phyloP scores from a whole-genome alignment of 169 alveolate genomes.

The Cryptosporidium andersoni region DNA sequence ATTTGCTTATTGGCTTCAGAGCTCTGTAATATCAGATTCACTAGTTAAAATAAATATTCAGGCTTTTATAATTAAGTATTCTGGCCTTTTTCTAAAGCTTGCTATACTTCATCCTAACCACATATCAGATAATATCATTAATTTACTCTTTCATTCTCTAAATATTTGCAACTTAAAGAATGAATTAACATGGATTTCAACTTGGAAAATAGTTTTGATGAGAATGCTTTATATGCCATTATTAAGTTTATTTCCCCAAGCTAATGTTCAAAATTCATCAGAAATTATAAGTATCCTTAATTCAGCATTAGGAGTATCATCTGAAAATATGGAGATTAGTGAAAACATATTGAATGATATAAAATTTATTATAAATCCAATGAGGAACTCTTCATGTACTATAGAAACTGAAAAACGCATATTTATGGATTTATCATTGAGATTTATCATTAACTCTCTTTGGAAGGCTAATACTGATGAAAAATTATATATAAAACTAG shows the following conservation, averaged over 20 bases:
- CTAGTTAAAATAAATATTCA: conserved; percentile 1
- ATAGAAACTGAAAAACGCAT: too few species aligned
- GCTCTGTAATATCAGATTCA: background rate
- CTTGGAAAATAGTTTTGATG: conserved; percentile 2
- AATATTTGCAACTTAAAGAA: background rate
- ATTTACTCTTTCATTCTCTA: conserved; percentile 5
- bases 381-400: too few species aligned
- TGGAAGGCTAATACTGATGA: too few species aligned
- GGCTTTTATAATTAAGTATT: conserved; percentile 10
- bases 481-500: too few species aligned
- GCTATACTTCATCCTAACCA: conserved; percentile 30
- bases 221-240: conserved; percentile 26
- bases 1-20: background rate
- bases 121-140: background rate
- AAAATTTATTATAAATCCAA: too few species aligned
- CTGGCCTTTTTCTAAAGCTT: conserved; percentile 19
- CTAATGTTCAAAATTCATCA: too few species aligned
- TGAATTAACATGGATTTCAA: conserved; percentile 24
- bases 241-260: conserved; percentile 39
- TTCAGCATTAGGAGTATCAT: too few species aligned
- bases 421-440: too few species aligned
- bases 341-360: too few species aligned
- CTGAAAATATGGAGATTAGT: too few species aligned
- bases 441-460: too few species aligned
- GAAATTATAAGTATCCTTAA: too few species aligned